These are phyloP conservation scores for Rubia peregrina DNA, from an alignment of 305 asterid species.

Conservation along the genomic window DNA sequence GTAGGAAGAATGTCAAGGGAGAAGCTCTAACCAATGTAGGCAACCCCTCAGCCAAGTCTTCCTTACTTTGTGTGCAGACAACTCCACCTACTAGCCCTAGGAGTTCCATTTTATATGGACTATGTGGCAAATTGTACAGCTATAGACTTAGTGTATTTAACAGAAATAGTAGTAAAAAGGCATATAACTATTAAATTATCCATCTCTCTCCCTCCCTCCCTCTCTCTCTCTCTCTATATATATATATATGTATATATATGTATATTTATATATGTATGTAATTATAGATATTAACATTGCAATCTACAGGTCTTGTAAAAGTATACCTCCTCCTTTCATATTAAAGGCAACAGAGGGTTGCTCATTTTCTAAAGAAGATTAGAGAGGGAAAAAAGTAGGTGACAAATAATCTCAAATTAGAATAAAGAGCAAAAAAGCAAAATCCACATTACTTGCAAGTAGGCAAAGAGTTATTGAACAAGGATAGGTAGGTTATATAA, in stretches of 20 bases:
- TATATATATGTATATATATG: too few relatives aligned
- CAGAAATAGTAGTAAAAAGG: not conserved
- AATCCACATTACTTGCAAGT: not conserved
- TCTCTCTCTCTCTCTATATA: too few relatives aligned
- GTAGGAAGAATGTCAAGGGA: not conserved
- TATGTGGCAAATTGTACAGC: not conserved
- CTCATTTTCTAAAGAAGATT: not conserved
- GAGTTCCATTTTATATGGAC: not conserved
- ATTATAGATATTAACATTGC: not conserved
- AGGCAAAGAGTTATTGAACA: not conserved
- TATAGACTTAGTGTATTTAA: not conserved
- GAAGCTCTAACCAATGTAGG: not conserved
- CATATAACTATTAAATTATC: too few relatives aligned
- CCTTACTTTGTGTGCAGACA: not conserved
- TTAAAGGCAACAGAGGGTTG: not conserved
- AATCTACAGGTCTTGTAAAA: not conserved
- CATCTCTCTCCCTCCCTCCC: too few relatives aligned
- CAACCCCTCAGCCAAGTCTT: not conserved
- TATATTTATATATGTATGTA: too few relatives aligned
- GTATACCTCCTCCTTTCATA: not conserved
- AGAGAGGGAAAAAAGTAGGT: not conserved
- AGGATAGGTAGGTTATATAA: not conserved
- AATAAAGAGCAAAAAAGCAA: not conserved
- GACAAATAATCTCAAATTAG: not conserved
- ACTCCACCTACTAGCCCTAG: not conserved